Evolutionary conservation across 345 rosid genomes (phyloP), one percentile per base, ranked within the genome.

Genomic region (Linum tenue): DNA sequence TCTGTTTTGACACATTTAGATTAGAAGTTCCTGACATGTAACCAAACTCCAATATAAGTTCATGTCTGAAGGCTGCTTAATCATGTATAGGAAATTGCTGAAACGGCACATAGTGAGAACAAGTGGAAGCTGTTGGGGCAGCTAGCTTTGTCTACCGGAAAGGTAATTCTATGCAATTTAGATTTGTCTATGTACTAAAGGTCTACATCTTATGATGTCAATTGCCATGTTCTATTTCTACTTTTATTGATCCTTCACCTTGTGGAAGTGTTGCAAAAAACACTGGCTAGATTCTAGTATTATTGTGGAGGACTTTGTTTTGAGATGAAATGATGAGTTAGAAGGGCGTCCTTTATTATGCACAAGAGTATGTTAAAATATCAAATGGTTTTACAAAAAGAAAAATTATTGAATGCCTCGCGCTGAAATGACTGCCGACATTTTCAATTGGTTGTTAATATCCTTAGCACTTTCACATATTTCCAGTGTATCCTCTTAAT

Each of bases 121-220:
- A 95, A 95, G 69, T 95, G 99, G 99, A 91, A 95, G 81, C 98
- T 86, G 76, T 75, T 95, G 73, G 99, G 99, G 72, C 92, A 87
- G 73, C 79, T 95, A 68, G 97, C 99, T 36, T 87, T 95, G 98
- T 95, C 92, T 9, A 78, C 84, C 40, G 99, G 99, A 69, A 89
- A 89, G 94, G 99, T 95, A 75, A 60, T 8, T 3, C 41, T 8
- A 16, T 44, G 12, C 37, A 2, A n/a, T 17, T 9, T 56, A 62
- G 37, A 9, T 38, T 66, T 58, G 55, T 6, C 35, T 39, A 60
- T 4, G 55, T 41, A 39, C 31, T 22, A 22, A 22, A 22, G 31
- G 31, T 22, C 31, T 22, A 22, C 31, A 22, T 22, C 31, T 22
- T 22, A 22, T 22, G 31, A 22, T 22, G 31, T 1, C 31, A 9